phyloP scores from a whole-genome alignment of 805 yeast species.

The Gaillardinia entomophila region DNA sequence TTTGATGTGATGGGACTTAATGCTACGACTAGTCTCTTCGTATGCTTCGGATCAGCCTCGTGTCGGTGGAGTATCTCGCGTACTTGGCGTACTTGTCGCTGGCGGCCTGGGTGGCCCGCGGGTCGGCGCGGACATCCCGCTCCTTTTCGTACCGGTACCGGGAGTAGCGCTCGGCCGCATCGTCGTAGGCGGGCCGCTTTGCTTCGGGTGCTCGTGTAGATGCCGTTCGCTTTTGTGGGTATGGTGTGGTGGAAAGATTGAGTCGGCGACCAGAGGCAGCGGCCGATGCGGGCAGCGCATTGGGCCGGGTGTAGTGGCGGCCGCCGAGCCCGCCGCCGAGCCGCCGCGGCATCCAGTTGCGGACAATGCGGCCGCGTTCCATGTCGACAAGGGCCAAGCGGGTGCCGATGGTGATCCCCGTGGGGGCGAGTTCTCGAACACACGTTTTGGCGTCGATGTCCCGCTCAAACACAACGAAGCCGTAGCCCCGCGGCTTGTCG shows the following conservation, averaged over 20 bases:
- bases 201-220: no score
- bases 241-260: constrained; percentile 1
- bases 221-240: no score
- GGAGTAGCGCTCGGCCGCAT: no score
- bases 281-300: constrained; percentile 26
- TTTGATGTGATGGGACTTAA: no score
- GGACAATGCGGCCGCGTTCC: constrained; percentile 61
- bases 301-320: constrained; percentile 48
- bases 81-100: no score
- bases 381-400: constrained; percentile 62
- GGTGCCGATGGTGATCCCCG: constrained; percentile 34
- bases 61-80: no score
- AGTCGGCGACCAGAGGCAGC: constrained; percentile 22
- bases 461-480: constrained; percentile 64
- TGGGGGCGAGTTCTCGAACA: constrained; percentile 47
- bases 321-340: constrained; percentile 96
- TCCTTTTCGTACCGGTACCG: no score
- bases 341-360: constrained; percentile 67
- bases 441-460: constrained; percentile 61
- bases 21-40: no score
- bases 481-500: constrained; percentile 73
- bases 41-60: no score
- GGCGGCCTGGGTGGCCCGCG: no score
- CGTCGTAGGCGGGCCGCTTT: no score
- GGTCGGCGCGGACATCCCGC: no score